Conservation (phyloP, 257 asterid genomes). For the Anisodus tanguticus region DNA sequence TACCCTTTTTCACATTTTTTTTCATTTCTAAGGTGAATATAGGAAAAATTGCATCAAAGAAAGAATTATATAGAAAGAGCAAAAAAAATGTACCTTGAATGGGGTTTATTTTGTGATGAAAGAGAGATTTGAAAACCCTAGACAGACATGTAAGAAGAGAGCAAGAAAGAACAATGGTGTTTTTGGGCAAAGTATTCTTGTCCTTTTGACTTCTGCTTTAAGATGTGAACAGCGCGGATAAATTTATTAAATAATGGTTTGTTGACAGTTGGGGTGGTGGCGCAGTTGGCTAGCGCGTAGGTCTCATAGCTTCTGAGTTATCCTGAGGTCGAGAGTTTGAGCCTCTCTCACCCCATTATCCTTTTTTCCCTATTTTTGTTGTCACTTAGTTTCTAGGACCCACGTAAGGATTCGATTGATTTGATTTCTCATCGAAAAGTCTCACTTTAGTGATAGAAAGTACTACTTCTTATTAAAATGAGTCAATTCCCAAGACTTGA, state of each 20-base stretch:
- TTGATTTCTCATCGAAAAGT: no score
- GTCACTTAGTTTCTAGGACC: no score
- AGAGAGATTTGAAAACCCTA: constrained; percentile 25
- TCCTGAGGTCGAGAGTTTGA: constrained; percentile 99
- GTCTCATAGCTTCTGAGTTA: constrained; percentile 89
- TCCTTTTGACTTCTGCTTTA: background rate
- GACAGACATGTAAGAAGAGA: background rate
- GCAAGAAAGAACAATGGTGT: background rate
- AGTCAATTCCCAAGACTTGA: no score
- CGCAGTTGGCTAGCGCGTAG: constrained; percentile 99
- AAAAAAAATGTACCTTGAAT: constrained; percentile 13
- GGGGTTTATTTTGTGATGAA: background rate
- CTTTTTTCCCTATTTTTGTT: background rate
- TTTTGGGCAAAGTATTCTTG: background rate
- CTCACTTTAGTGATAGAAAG: no score
- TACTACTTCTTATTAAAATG: no score
- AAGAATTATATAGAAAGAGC: background rate
- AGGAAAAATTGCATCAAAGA: background rate
- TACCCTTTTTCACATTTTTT: background rate
- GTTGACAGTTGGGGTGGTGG: constrained; percentile 63
- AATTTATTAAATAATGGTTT: accelerated
- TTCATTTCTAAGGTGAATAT: background rate
- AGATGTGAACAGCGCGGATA: accelerated
- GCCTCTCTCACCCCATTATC: constrained; percentile 83
- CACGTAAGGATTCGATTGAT: no score